These are phyloP conservation scores for Pleurotus citrinopileatus DNA, from an alignment of 768 basidiomycete genomes.

Conservation along the genomic window DNA sequence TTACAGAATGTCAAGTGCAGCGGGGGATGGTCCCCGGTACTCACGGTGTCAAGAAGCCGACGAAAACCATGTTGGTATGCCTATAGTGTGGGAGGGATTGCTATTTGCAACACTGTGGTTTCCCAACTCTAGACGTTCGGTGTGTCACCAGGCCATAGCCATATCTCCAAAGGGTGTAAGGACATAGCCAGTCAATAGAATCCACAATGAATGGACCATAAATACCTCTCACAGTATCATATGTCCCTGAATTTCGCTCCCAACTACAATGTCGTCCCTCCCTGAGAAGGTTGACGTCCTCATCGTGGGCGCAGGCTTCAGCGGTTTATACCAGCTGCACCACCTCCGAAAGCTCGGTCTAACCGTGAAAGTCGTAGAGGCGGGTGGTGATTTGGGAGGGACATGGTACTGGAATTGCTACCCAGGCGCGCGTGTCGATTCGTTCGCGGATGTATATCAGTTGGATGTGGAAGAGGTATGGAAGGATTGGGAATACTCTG, in stretches of 20 bases:
- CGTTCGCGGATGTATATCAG: conserved; percentile 22
- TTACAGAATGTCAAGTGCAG: no score
- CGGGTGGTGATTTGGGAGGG: conserved; percentile 20
- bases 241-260: no score
- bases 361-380: conserved; percentile 9
- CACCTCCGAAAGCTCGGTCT: not conserved
- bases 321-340: conserved; percentile 15
- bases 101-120: no score
- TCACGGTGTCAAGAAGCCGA: no score
- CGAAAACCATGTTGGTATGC: no score
- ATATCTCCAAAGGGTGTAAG: no score
- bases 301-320: conserved; percentile 25
- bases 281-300: conserved; percentile 17
- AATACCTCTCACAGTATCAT: not conserved
- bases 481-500: conserved; percentile 20
- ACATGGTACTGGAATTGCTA: conserved; percentile 27
- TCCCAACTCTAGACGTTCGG: no score
- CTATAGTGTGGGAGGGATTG: no score
- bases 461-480: conserved; percentile 22
- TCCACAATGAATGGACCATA: no score
- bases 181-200: no score
- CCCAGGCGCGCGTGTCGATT: conserved; percentile 25
- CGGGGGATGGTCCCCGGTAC: no score
- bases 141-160: no score
- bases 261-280: not conserved